Evolutionary conservation across 495 filamentous ascomycete genomes (phyloP).

Genomic region (Pyrenopolyporus hunteri): DNA sequence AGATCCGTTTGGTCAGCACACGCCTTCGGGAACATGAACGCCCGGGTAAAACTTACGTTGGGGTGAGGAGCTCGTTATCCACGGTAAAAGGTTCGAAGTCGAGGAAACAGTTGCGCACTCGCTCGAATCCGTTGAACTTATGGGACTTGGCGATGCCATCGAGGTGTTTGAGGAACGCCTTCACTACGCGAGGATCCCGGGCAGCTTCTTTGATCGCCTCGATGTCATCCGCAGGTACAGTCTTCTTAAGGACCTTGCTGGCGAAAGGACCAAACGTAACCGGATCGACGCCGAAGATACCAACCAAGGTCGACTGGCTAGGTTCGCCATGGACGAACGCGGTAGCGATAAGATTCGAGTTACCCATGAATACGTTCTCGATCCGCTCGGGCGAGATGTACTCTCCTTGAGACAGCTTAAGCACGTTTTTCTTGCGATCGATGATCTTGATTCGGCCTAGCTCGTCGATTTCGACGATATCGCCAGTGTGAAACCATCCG

Average conservation of each 20-base stretch:
- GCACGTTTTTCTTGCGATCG: constrained; percentile 96
- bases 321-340: constrained; percentile 93
- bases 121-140: constrained; percentile 90
- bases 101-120: constrained; percentile 74
- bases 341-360: constrained; percentile 74
- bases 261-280: constrained; percentile 80
- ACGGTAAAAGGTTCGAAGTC: constrained; percentile 90
- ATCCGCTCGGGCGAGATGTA: constrained; percentile 97
- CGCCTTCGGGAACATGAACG: background rate
- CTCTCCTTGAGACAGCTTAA: constrained; percentile 97
- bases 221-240: constrained; percentile 65
- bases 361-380: constrained; percentile 89
- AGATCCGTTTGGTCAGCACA: constrained; percentile 43
- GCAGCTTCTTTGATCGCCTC: constrained; percentile 69
- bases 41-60: constrained; percentile 73
- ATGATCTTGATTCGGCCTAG: constrained; percentile 90
- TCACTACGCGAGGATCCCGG: constrained; percentile 69
- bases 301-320: constrained; percentile 81
- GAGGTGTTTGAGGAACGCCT: constrained; percentile 77
- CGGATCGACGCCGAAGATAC: constrained; percentile 84
- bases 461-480: constrained; percentile 83
- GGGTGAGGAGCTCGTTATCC: constrained; percentile 93
- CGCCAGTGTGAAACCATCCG: constrained; percentile 97
- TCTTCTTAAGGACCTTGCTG: constrained; percentile 71
- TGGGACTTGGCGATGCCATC: constrained; percentile 80